Base-by-base conservation (phyloP, 2,329 filamentous ascomycete species). In the Cercospora sp. region DNA sequence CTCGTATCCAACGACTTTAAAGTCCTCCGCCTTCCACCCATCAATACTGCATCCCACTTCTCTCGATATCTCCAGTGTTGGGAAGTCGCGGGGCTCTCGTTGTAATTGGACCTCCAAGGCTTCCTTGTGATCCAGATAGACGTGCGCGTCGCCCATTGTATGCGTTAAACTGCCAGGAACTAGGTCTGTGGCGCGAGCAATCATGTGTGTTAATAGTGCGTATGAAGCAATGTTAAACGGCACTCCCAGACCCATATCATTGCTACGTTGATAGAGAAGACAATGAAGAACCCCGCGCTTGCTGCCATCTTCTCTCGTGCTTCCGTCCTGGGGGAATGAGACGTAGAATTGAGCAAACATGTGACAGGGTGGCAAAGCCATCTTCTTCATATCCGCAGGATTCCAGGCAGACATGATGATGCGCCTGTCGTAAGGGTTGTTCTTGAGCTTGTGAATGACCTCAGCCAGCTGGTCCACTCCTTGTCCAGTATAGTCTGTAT, bases 331-430 rank as follows among this genome's bases (percentile, higher is more conserved):
- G 10, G 91, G 91, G 78, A 89, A 96, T 0, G 89, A 91, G 18
- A 97, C 93, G 78, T 96, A 97, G 77, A 97, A 97, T 78, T 97
- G 94, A 5, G 94, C 94, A 83, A 97, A 97, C 92, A 97, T 97
- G 81, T 97, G 94, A 78, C 94, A 97, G 1, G 94, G 94, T 70
- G 94, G 94, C 31, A 97, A 83, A 1, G 93, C 94, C 94, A 97
- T 97, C 78, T 91, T 90, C 73, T 86, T 86, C 72, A 97, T 79
- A 79, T 97, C 94, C 7, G 87, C 87, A 0, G 94, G 94, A 78
- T 99, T 99, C 95, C 95, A 99, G 0, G 95, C 95, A 71, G 87
- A 91, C 68, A 99, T 85, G 69, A 99, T 92, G 75, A 99, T 94
- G 33, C 95, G 84, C 0, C 95, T 86, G 78, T 98, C 94, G 78